A percentile compares a stretch with the other conserved stretches of the same genome.
These are phyloP conservation scores for Pyrenochaeta sp. DNA, from an alignment of 2,329 filamentous ascomycete genomes.

Conservation along the genomic window DNA sequence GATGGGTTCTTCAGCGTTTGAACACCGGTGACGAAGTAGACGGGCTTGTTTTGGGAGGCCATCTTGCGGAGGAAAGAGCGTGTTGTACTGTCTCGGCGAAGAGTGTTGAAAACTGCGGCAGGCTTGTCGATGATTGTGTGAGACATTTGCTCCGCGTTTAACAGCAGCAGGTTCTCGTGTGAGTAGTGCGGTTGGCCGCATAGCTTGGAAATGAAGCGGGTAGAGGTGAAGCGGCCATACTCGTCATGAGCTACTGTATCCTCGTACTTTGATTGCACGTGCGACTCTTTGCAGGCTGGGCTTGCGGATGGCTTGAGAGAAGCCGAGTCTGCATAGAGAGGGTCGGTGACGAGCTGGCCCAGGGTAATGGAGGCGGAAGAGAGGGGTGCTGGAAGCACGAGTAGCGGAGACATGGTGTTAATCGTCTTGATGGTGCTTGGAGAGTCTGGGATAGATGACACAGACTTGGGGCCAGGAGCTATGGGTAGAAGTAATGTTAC, in stretches of 20 bases:
- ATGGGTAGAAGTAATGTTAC: conserved; percentile 4
- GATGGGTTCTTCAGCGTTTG: conserved; percentile 54
- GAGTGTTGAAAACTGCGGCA: conserved; percentile 29
- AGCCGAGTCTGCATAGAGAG: conserved; percentile 21
- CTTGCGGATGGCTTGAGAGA: conserved; percentile 23
- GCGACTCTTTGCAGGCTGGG: conserved; percentile 13
- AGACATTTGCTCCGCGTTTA: conserved; percentile 31
- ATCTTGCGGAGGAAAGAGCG: conserved; percentile 33
- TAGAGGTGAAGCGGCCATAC: conserved; percentile 26
- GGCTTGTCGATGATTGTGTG: conserved; percentile 24
- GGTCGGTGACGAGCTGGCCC: conserved; percentile 41
- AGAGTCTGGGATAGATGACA: background rate
- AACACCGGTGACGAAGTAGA: conserved; percentile 54
- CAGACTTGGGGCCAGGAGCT: conserved; percentile 5
- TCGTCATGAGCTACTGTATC: conserved; percentile 30
- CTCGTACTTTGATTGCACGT: conserved; percentile 20
- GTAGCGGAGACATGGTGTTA: conserved; percentile 30
- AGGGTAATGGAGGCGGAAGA: conserved; percentile 29
- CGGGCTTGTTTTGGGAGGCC: conserved; percentile 55
- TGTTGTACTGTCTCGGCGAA: conserved; percentile 28
- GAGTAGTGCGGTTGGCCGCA: conserved; percentile 3
- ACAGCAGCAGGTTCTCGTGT: conserved; percentile 19
- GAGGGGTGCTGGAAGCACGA: conserved; percentile 36
- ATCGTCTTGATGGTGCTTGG: background rate
- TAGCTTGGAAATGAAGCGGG: conserved; percentile 14